These are phyloP conservation scores for Amoebophrya sp. DNA, from an alignment of 169 alveolate genomes.

Conservation along the genomic window DNA sequence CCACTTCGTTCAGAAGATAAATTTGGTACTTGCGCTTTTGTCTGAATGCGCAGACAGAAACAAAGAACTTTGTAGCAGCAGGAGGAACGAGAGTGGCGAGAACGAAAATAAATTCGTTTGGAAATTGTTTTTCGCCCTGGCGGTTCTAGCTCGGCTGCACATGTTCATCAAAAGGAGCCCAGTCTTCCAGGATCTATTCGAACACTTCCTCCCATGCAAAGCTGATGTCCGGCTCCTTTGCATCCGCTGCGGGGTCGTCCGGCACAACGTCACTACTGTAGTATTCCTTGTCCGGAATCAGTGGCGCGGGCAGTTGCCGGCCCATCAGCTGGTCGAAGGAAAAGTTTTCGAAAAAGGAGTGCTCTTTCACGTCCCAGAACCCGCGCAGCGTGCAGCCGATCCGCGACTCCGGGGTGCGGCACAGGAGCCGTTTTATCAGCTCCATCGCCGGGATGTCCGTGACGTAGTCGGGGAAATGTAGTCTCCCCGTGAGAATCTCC, in stretches of 20 bases:
- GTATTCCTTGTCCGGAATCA: constrained; percentile 66
- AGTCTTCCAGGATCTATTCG: no score
- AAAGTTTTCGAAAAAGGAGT: constrained; percentile 57
- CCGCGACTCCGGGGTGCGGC: constrained; percentile 81
- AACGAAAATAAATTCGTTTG: no score
- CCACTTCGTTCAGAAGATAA: no score
- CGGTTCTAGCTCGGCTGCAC: no score
- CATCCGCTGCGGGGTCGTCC: not conserved
- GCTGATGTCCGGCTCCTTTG: not conserved
- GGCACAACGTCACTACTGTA: constrained; percentile 39
- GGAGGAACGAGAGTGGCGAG: no score
- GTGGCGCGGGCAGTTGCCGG: constrained; percentile 70
- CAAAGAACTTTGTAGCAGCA: no score
- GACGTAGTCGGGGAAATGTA: constrained; percentile 53
- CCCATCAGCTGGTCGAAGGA: constrained; percentile 80
- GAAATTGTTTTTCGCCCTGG: no score
- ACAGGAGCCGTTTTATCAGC: constrained; percentile 72
- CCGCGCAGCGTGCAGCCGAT: constrained; percentile 70
- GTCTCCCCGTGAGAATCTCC: constrained; percentile 71
- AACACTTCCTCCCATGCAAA: not conserved
- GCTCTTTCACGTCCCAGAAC: constrained; percentile 51
- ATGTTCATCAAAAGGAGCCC: no score
- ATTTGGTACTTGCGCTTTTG: no score
- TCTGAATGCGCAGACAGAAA: no score
- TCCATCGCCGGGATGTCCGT: constrained; percentile 72